Evolutionary conservation across 2,329 filamentous ascomycete genomes (phyloP).

Genomic region (Ceratocystis destructans): DNA sequence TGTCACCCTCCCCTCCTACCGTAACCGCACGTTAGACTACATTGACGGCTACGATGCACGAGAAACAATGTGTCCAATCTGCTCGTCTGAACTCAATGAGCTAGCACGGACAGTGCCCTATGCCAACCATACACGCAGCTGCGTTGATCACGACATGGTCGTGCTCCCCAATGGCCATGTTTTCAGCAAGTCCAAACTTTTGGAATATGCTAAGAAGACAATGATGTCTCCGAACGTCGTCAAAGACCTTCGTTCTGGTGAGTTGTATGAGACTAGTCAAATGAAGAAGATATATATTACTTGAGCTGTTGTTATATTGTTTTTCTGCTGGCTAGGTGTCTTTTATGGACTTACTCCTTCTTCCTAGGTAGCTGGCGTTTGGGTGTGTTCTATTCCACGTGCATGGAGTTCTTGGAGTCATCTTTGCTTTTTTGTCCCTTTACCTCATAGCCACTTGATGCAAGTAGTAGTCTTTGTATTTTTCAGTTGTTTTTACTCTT

Average conservation of each 20-base stretch:
- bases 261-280: conserved; percentile 46
- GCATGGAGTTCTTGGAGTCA: neutral
- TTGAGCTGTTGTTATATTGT: conserved; percentile 27
- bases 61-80: conserved; percentile 69
- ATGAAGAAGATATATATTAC: conserved; percentile 88
- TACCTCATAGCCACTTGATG: neutral
- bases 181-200: conserved; percentile 62
- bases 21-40: neutral
- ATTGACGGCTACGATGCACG: conserved; percentile 17
- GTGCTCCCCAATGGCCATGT: conserved; percentile 78
- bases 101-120: conserved; percentile 82
- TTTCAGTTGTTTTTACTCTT: neutral
- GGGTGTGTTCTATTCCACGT: neutral
- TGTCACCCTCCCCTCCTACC: conserved; percentile 12
- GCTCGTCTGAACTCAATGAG: conserved; percentile 86
- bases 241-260: conserved; percentile 65
- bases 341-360: neutral
- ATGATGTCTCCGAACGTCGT: conserved; percentile 53
- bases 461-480: neutral
- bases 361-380: neutral
- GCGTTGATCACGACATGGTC: conserved; percentile 75
- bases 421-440: neutral
- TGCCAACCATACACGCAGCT: conserved; percentile 86
- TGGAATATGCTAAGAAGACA: conserved; percentile 66
- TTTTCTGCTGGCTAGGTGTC: neutral